These are phyloP conservation scores for Fusarium aywerte DNA, from an alignment of 2,329 filamentous ascomycete genomes.

Conservation along the genomic window DNA sequence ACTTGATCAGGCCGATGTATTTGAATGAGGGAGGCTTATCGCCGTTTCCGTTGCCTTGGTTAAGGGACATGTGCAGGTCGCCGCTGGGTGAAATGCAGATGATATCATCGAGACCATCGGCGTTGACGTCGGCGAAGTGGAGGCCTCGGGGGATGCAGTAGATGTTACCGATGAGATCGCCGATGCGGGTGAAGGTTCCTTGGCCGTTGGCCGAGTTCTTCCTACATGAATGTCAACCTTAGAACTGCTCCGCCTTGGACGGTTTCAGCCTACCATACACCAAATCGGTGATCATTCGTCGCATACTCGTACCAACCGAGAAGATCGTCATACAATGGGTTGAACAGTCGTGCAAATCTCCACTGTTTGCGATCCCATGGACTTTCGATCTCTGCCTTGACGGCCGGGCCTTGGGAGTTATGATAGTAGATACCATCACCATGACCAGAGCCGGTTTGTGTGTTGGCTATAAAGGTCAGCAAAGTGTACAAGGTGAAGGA, in stretches of 20 bases:
- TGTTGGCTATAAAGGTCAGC: not conserved
- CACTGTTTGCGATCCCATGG: not conserved
- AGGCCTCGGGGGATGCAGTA: constrained; percentile 2
- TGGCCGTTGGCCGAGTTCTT: not conserved
- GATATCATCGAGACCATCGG: constrained; percentile 27
- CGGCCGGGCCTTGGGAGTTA: not conserved
- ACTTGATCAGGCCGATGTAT: not conserved
- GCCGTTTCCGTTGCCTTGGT: not conserved
- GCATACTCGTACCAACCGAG: not conserved
- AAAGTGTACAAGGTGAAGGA: fast-evolving
- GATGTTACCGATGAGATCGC: constrained; percentile 8
- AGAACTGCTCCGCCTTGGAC: not conserved
- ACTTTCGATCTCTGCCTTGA: not conserved
- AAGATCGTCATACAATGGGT: not conserved
- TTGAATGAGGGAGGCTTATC: constrained; percentile 10
- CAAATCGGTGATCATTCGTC: not conserved
- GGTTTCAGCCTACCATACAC: not conserved
- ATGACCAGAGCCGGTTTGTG: not conserved
- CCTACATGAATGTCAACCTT: not conserved
- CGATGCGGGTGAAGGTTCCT: constrained; percentile 26
- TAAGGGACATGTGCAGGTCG: not conserved
- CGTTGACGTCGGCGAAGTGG: constrained; percentile 12
- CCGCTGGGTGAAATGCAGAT: not conserved
- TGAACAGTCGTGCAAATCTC: not conserved
- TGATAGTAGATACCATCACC: not conserved